Base-by-base conservation (phyloP, 352 stramenopile genomes). In the Phytophthora foliorum region DNA sequence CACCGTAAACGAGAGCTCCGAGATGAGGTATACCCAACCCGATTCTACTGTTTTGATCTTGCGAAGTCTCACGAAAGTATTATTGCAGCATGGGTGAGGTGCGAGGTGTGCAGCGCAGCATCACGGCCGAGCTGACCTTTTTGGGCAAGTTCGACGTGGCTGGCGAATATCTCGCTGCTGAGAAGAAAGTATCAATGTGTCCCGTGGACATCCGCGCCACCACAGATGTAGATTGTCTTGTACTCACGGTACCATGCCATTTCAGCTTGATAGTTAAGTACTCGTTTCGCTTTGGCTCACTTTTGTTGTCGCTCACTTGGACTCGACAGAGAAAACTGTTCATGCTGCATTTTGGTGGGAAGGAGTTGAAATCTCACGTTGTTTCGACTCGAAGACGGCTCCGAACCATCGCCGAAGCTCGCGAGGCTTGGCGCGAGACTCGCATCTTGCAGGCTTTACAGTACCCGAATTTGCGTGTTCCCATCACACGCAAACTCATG, bases 401-500 rank as follows among this genome's bases (percentile, higher is more conserved):
- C 6, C 80, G 82, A 0, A 24, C 34, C 25, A 89, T 94, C 42
- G 78, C 77, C 5, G 73, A 80, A 45, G 74, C 81, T 31, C 83
- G 88, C 4, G 83, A 92, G 24, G 82, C 68, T 24, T 94, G 88
- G 86, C 78, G 86, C 14, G 84, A 96, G 59, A 92, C 86, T 2
- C 84, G 88, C 21, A 74, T 95, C 29, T 71, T 88, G 32, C 86
- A 94, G 54, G 86, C 86, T 8, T 67, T 91, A 49, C 52, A 78
- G 42, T 92, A 94, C 50, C 84, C 88, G 22, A 81, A 85, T 42
- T 57, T 93, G 46, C 84, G 82, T 25, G 80, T 93, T 19, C 83
- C 86, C 14, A 91, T 93, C 64, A 94, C 86, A 24, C 78, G 85
- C 45, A 94, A 93, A 63, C 85, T 94, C 66, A 94, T 95, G 88